Conservation (phyloP, 2,329 filamentous ascomycete genomes). For the Ophiocordyceps polyrhachis-furcata region DNA sequence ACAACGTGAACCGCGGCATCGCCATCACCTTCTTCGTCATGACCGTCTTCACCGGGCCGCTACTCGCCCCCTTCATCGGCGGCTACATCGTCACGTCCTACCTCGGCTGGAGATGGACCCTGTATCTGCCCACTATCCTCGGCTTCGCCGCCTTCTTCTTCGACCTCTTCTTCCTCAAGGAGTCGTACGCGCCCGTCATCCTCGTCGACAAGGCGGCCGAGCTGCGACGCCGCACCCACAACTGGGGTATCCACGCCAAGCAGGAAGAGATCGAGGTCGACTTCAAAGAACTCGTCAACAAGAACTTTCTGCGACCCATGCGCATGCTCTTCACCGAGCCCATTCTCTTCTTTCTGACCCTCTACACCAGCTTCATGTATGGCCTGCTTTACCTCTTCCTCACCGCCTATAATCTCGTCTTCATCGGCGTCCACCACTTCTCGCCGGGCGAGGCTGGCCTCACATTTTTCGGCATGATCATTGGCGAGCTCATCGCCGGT, state of each 20-base stretch:
- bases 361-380: conserved; percentile 63
- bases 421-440: conserved; percentile 54
- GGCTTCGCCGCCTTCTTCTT: conserved; percentile 39
- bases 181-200: conserved; percentile 53
- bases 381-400: conserved; percentile 70
- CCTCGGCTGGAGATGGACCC: conserved; percentile 57
- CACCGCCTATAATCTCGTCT: conserved; percentile 69
- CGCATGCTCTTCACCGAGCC: conserved; percentile 49
- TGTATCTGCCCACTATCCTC: conserved; percentile 45
- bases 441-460: conserved; percentile 52
- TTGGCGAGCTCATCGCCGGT: conserved; percentile 52
- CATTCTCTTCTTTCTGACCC: conserved; percentile 46
- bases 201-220: conserved; percentile 41
- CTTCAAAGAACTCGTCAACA: conserved; percentile 40
- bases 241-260: conserved; percentile 54
- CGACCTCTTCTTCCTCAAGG: conserved; percentile 43
- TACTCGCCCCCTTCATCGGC: conserved; percentile 50
- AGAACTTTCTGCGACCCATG: conserved; percentile 49
- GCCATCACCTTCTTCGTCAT: conserved; percentile 25
- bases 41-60: conserved; percentile 44
- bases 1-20: conserved; percentile 39
- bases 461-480: conserved; percentile 71
- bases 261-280: conserved; percentile 55
- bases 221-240: conserved; percentile 42
- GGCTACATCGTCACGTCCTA: conserved; percentile 45